Base-by-base conservation (phyloP, 2,329 filamentous ascomycete species). In the Nigrospora osmanthi region DNA sequence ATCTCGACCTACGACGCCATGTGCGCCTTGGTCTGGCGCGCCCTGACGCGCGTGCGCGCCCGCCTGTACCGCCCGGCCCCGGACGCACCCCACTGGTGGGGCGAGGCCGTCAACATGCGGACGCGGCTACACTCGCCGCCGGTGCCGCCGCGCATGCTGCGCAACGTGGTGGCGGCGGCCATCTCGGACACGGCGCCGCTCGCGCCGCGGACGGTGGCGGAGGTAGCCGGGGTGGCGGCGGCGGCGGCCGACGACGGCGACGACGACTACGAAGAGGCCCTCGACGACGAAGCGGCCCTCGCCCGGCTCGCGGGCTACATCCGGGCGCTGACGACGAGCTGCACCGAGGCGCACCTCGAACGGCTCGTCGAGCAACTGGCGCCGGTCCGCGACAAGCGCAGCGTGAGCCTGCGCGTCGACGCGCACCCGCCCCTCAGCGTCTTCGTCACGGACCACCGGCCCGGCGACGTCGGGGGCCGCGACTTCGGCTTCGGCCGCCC, bases 1-100 rank as follows among this genome's bases (percentile, higher is more conserved):
- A 60, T 73, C 32, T 72, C 69, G 4, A 72, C 66, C 2, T 72
- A 71, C 48, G 70, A 72, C 41, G 67, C 68, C n/a, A 62, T 66
- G 45, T 58, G 59, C 2, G 68, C 69, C 11, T 64, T 65, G 35
- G 57, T 72, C 10, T 71, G 68, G 67, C 65, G 68, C 2, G 54
- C 54, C 4, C 45, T 70, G 0, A 58, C 65, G 2, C 57, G 60
- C 3, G 53, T 66, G 4, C 61, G 68, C 11, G 59, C 59, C 0
- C 54, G 56, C 0, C 23, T 66, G 1, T 69, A 63, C 49, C 58
- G 64, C 0, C 49, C 58, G 0, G 59, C 64, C 30, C 52, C 58
- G 7, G 47, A 49, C 0, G 48, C 49, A 2, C 58, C 53, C 1
- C 40, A 63, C 4, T 54, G 59, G 33, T 70, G 64, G 64, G 51